Base-by-base conservation (phyloP, 129 eudicot genomes). In the Mikania micrantha region DNA sequence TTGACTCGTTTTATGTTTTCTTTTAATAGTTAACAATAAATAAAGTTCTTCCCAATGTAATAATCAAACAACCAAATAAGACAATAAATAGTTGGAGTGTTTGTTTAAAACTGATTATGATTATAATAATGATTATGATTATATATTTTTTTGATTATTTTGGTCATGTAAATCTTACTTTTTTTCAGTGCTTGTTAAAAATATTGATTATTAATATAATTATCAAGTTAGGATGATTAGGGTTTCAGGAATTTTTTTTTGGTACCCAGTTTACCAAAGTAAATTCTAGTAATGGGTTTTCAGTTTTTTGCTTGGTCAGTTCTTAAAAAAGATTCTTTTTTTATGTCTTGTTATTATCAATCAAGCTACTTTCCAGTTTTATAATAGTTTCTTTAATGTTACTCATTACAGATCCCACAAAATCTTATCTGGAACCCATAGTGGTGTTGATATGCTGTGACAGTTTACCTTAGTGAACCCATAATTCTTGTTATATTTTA, bases 351-450 rank as follows among this genome's bases (percentile, higher is more conserved):
- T 40, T 35, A 25, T 39, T 56, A 31, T 56, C 56, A 56, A 70
- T 45, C 7, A 24, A 39, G 19, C 64, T 22, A 39, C 74, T 57
- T 40, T 57, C 21, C 1, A 28, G 35, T 58, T 27, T 70, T 58
- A 70, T 39, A 27, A 25, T 58, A 57, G 58, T 58, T 70, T 70
- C 67, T 70, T 70, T 58, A 29, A 41, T 70, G 48, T 19, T 28
- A 70, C 75, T 70, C 58, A 57, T 70, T 70, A 70, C 67, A 50
- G 75, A 70, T 40, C 80, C 80, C 74, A 75, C 74, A 75, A 59
- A 67, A 75, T 75, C 74, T 75, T 67, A 70, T 75, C 9, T 75
- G 80, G 70, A 67, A 67, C 63, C 69, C 54, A 16, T 53, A 47
- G 60, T 67, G 29, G 52, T 75, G 61, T 75, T 66, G 48, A 44